Evolutionary conservation across 352 stramenopile species (phyloP).

Genomic region (Pythium oligandrum): DNA sequence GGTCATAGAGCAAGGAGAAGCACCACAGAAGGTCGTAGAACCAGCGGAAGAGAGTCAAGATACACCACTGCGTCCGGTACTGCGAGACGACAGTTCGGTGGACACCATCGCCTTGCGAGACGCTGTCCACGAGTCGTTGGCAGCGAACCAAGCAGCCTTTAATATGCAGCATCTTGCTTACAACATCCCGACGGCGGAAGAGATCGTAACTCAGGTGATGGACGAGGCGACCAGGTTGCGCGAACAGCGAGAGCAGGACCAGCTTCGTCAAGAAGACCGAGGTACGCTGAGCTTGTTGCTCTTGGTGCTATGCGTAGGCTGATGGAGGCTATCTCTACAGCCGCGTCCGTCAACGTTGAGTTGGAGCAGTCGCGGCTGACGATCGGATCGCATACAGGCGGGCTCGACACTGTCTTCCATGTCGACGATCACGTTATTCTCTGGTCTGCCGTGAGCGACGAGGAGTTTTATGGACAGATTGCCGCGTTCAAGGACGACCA

Average conservation of each 20-base stretch:
- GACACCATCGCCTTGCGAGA: background rate
- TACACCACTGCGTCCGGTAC: background rate
- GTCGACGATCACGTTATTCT: conserved; percentile 43
- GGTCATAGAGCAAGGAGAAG: conserved; percentile 14
- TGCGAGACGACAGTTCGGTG: background rate
- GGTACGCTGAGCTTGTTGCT: no score
- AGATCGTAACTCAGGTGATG: background rate
- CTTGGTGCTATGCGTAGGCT: no score
- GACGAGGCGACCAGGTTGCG: no score
- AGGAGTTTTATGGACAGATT: conserved; percentile 64
- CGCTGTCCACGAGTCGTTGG: background rate
- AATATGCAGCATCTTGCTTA: conserved; percentile 1
- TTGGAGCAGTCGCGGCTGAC: background rate
- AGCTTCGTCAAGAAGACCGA: no score
- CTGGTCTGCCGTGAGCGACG: conserved; percentile 38
- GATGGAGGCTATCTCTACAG: no score
- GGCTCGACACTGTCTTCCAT: no score
- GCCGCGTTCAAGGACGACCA: conserved; percentile 23
- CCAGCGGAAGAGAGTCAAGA: no score
- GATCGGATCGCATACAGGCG: background rate
- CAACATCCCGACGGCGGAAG: background rate
- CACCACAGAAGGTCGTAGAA: no score
- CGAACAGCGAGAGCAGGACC: no score
- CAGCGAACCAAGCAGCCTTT: background rate
- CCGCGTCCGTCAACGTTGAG: background rate